Percentiles rank a stretch among this genome's conserved stretches.
Evolutionary conservation across 192 early-diverging fungal species (phyloP).

Genomic region (Coemansia sp.): DNA sequence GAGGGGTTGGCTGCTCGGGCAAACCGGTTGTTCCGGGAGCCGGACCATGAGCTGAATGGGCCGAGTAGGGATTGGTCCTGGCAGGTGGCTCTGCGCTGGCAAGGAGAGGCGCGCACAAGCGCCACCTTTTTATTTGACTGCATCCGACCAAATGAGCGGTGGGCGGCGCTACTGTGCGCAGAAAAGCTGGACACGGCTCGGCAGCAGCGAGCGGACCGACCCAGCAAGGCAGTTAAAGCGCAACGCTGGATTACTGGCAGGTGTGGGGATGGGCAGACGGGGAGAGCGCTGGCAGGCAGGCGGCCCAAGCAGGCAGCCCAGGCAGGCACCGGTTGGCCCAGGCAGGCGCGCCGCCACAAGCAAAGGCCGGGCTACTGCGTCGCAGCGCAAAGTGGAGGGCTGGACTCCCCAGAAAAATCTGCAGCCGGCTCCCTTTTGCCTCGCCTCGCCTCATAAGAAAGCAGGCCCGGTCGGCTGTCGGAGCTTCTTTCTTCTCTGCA

Average conservation of each 20-base stretch:
- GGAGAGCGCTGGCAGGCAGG: not conserved
- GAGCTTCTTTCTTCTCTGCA: conserved; percentile 37
- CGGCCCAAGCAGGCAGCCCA: not conserved
- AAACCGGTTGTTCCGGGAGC: conserved; percentile 2
- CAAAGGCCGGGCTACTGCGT: conserved; percentile 17
- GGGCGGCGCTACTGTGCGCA: conserved; percentile 14
- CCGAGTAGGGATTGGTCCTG: not conserved
- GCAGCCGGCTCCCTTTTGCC: conserved; percentile 18
- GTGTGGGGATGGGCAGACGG: not conserved
- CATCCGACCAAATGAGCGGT: not conserved
- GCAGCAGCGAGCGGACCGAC: not conserved
- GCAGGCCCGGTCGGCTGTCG: conserved; percentile 17
- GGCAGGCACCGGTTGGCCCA: not conserved
- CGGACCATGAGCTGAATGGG: conserved; percentile 11
- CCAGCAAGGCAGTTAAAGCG: conserved; percentile 19
- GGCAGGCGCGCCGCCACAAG: conserved; percentile 7
- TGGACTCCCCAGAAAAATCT: conserved; percentile 35
- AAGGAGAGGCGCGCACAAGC: conserved; percentile 7
- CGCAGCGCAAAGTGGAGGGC: conserved; percentile 11
- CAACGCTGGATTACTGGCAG: conserved; percentile 15
- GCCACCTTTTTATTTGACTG: conserved; percentile 9
- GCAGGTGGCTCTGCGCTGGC: conserved; percentile 12
- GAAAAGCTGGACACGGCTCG: conserved; percentile 4
- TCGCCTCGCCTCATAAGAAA: conserved; percentile 31
- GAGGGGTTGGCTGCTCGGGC: not conserved